Conservation (phyloP, 371 early-diverging fungal genomes). For the Conidiobolus incongruus region DNA sequence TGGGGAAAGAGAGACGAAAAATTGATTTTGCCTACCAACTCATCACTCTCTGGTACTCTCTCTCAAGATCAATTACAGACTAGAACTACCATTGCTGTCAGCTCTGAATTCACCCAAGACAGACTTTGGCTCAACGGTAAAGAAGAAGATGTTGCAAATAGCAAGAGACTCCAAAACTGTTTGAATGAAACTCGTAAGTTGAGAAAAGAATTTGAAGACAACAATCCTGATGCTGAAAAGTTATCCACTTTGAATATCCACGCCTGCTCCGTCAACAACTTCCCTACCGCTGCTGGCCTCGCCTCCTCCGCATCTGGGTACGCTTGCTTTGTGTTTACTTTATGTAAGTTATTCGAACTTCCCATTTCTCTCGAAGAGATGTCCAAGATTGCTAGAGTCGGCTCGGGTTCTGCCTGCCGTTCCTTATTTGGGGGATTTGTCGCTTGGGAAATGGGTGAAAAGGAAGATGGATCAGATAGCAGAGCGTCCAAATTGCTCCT, state of each 20-base stretch:
- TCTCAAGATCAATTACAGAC: conserved; percentile 86
- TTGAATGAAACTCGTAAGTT: conserved; percentile 56
- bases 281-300: conserved; percentile 96
- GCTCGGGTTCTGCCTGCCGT: conserved; percentile 94
- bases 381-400: conserved; percentile 83
- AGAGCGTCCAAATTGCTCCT: conserved; percentile 76
- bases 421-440: conserved; percentile 94
- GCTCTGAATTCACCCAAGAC: conserved; percentile 31
- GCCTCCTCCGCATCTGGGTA: conserved; percentile 96
- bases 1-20: conserved; percentile 92
- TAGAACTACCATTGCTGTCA: conserved; percentile 68
- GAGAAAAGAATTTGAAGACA: conserved; percentile 39
- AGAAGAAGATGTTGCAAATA: conserved; percentile 59
- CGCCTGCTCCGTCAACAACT: conserved; percentile 89
- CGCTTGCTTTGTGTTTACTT: conserved; percentile 76
- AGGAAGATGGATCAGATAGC: conserved; percentile 64
- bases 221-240: conserved; percentile 12
- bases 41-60: conserved; percentile 90
- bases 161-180: conserved; percentile 65
- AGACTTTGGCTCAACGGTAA: conserved; percentile 87
- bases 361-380: conserved; percentile 41
- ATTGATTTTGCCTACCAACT: conserved; percentile 88
- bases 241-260: conserved; percentile 40
- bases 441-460: conserved; percentile 78
- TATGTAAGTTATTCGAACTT: conserved; percentile 56